Percentiles rank a stretch among this genome's conserved stretches.
Conservation (phyloP, 2,329 filamentous ascomycete species). For the Akanthomyces lecanii region DNA sequence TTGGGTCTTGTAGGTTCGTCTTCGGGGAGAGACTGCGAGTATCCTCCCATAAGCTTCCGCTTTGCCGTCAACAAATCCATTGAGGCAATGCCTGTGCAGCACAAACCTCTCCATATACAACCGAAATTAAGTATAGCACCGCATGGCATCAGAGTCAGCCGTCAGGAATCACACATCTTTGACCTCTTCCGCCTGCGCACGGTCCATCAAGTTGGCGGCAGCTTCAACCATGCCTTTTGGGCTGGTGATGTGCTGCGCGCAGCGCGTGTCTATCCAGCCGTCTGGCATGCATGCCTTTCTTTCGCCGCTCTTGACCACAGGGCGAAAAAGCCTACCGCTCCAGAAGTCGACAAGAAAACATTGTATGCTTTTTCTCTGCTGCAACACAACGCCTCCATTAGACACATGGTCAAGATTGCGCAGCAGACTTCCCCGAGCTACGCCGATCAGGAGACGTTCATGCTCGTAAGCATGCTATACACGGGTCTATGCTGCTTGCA, state of each 20-base stretch:
- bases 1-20: background rate
- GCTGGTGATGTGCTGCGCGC: slow-evolving; percentile 5
- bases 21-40: slow-evolving; percentile 2
- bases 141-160: background rate
- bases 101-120: background rate
- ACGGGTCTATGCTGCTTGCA: slow-evolving; percentile 9
- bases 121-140: background rate
- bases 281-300: slow-evolving; percentile 12
- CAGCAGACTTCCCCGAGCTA: background rate
- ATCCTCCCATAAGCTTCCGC: background rate
- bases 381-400: slow-evolving; percentile 11
- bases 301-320: slow-evolving; percentile 8
- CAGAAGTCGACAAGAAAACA: background rate
- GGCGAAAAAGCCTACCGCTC: slow-evolving; percentile 3
- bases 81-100: background rate
- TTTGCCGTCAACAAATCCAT: background rate
- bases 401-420: slow-evolving; percentile 10
- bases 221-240: slow-evolving; percentile 12
- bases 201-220: slow-evolving; percentile 8
- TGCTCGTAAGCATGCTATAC: slow-evolving; percentile 12
- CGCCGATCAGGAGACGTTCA: slow-evolving; percentile 13
- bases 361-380: slow-evolving; percentile 6
- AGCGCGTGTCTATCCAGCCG: slow-evolving; percentile 3
- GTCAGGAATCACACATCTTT: slow-evolving; percentile 1
- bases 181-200: slow-evolving; percentile 10